Evolutionary conservation across 441 rosid species (phyloP).

Genomic region (Aleurites moluccanus): DNA sequence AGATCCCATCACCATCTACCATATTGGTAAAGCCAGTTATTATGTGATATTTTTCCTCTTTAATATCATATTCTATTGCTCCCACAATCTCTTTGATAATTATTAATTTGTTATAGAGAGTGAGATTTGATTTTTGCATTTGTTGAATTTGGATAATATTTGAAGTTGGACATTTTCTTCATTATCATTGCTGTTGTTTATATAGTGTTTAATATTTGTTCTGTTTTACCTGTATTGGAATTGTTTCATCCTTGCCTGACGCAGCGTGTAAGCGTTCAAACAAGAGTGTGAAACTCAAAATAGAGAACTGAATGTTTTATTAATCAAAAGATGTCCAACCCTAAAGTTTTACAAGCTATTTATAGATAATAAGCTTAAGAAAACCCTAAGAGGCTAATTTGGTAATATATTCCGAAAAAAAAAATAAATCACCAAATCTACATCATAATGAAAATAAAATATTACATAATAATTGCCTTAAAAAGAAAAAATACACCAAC

Average conservation of each 20-base stretch:
- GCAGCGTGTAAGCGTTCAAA: too few relatives aligned
- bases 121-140: neutral
- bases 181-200: neutral
- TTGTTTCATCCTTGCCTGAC: neutral
- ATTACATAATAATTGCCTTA: too few relatives aligned
- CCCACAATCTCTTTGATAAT: neutral
- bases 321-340: too few relatives aligned
- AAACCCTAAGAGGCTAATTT: too few relatives aligned
- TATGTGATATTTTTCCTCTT: neutral
- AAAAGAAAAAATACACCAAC: too few relatives aligned
- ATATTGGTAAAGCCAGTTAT: conserved; percentile 55
- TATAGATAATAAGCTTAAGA: too few relatives aligned
- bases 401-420: too few relatives aligned
- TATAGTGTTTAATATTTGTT: neutral
- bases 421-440: too few relatives aligned
- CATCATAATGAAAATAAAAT: too few relatives aligned
- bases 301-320: too few relatives aligned
- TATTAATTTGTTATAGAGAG: neutral
- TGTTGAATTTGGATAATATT: neutral
- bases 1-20: conserved; percentile 84
- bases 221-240: neutral
- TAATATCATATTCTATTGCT: neutral
- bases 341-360: too few relatives aligned
- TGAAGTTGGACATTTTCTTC: neutral
- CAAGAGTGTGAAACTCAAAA: too few relatives aligned